A percentile compares a stretch with the other conserved stretches of the same genome.
Conservation (phyloP, 2,329 filamentous ascomycete genomes). For the Parastagonospora nodorum region DNA sequence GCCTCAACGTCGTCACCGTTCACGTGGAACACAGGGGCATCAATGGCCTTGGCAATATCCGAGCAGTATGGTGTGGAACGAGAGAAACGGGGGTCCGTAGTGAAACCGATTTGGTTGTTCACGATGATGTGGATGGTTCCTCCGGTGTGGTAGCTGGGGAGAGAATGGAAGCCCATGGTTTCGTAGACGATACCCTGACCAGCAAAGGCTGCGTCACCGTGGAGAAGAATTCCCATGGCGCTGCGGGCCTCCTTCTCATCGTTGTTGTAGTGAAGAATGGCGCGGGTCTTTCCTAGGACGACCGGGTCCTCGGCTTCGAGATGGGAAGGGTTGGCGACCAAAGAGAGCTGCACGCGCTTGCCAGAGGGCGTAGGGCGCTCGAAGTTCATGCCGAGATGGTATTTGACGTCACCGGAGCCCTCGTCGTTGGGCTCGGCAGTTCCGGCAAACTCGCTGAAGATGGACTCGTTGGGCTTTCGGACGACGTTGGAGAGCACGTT, state of each 20-base stretch:
- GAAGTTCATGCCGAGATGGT: conserved; percentile 99
- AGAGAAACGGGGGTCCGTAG: conserved; percentile 94
- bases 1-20: conserved; percentile 98
- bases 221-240: conserved; percentile 93
- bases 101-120: conserved; percentile 99
- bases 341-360: conserved; percentile 98
- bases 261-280: conserved; percentile 98
- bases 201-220: conserved; percentile 96
- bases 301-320: conserved; percentile 98
- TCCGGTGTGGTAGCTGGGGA: conserved; percentile 95
- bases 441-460: conserved; percentile 97
- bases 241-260: conserved; percentile 87
- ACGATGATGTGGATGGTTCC: conserved; percentile 97
- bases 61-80: conserved; percentile 99
- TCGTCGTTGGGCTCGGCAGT: conserved; percentile 87
- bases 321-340: conserved; percentile 98
- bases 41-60: conserved; percentile 98
- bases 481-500: conserved; percentile 99
- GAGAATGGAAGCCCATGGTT: conserved; percentile 94
- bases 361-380: conserved; percentile 97
- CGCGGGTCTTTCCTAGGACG: conserved; percentile 94
- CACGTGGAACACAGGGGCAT: conserved; percentile 98
- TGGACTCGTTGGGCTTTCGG: conserved; percentile 98
- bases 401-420: conserved; percentile 98
- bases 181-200: conserved; percentile 98